A percentile compares a stretch with the other conserved stretches of the same genome.
Conservation (phyloP, 2,329 filamentous ascomycete species). For the Colletotrichum simmondsii region DNA sequence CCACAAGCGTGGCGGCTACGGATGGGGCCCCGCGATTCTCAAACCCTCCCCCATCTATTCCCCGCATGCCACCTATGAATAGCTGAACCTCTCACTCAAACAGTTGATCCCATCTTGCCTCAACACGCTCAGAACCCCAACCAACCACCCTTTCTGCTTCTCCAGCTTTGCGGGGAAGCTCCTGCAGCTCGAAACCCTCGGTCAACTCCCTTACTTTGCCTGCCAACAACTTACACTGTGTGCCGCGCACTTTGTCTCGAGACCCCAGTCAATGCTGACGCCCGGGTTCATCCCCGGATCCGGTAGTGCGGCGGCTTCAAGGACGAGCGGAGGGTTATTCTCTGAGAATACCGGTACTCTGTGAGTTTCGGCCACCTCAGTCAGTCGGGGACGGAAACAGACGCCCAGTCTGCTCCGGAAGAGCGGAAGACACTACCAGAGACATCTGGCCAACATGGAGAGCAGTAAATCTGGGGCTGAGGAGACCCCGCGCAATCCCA, state of each 20-base stretch:
- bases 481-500: background rate
- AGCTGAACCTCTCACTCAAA: conserved; percentile 9
- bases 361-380: background rate
- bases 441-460: background rate
- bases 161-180: conserved; percentile 20
- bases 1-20: conserved; percentile 9
- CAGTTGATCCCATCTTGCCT: conserved; percentile 10
- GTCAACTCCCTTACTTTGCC: background rate
- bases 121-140: conserved; percentile 6
- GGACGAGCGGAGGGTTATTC: conserved; percentile 28
- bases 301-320: conserved; percentile 20
- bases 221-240: background rate
- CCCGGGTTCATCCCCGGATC: conserved; percentile 15
- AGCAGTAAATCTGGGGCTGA: background rate
- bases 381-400: background rate
- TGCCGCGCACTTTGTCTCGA: background rate
- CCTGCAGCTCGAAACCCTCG: conserved; percentile 13
- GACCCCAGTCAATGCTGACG: conserved; percentile 5
- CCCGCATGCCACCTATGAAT: conserved; percentile 24
- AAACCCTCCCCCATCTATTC: conserved; percentile 23
- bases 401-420: conserved; percentile 3
- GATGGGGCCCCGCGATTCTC: conserved; percentile 29
- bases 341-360: background rate
- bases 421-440: conserved; percentile 1
- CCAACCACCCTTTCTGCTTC: background rate